Conservation (phyloP, 176 grass and related monocot genomes). For the barley (Hordeum vulgare) region MorexV3_pseudomolecules_assembly NC_058523.1:509907931-509908430, state of each 20-base stretch:
- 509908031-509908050: neutral
- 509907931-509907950: neutral
- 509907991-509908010: conserved; percentile 23
- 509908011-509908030: neutral
- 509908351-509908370: conserved; percentile 84
- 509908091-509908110: neutral
- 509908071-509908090: conserved; percentile 8
- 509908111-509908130: neutral
- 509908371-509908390: conserved; percentile 63
- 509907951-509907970: conserved; percentile 1
- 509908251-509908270: neutral
- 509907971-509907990: conserved; percentile 1
- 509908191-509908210: neutral
- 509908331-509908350: conserved; percentile 65
- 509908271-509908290: neutral
- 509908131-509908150: conserved; percentile 33
- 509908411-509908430: conserved; percentile 70
- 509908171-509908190: neutral
- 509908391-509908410: conserved; percentile 52
- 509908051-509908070: neutral
- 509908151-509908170: neutral
- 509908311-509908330: neutral
- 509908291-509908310: neutral
- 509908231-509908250: conserved; percentile 1
- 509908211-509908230: conserved; percentile 8